Conservation (phyloP, 139 green algal genomes). For the Desmodesmus armatus region DNA sequence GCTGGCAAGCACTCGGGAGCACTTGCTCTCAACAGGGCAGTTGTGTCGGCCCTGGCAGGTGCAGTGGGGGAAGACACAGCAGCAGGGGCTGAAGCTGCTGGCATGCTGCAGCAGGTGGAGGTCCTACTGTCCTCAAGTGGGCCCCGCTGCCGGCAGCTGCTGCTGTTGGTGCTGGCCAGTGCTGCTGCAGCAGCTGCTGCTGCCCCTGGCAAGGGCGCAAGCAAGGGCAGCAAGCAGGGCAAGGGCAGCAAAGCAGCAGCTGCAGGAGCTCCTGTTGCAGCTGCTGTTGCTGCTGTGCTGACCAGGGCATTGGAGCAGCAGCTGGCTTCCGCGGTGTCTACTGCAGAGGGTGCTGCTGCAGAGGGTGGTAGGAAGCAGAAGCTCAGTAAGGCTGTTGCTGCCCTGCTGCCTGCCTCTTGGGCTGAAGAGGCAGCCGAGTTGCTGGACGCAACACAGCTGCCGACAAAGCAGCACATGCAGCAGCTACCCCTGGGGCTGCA, state of each 20-base stretch:
- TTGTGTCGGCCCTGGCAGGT: slow-evolving; percentile 28
- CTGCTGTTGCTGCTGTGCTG: slow-evolving; percentile 13
- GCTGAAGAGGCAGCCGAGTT: background rate
- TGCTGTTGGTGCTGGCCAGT: slow-evolving; percentile 46
- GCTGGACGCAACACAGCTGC: background rate
- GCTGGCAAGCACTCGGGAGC: slow-evolving; percentile 16
- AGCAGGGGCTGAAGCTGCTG: background rate
- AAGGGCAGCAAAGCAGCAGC: background rate
- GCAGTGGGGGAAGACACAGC: background rate
- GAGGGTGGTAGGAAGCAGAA: background rate
- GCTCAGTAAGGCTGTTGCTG: background rate
- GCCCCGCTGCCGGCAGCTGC: slow-evolving; percentile 43
- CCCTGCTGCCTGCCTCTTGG: background rate
- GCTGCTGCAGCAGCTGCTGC: slow-evolving; percentile 2
- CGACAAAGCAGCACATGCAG: slow-evolving; percentile 21
- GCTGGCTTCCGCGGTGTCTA: background rate
- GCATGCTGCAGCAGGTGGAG: background rate
- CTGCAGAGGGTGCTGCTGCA: background rate
- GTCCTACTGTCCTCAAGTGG: background rate
- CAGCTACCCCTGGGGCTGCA: slow-evolving; percentile 14
- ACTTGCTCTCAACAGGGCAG: slow-evolving; percentile 13
- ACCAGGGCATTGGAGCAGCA: slow-evolving; percentile 12
- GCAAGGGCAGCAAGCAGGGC: background rate
- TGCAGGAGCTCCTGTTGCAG: background rate
- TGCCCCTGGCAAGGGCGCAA: background rate